These are phyloP conservation scores for Phytophthora nicotianae DNA, from an alignment of 352 stramenopile genomes.

Conservation along the genomic window DNA sequence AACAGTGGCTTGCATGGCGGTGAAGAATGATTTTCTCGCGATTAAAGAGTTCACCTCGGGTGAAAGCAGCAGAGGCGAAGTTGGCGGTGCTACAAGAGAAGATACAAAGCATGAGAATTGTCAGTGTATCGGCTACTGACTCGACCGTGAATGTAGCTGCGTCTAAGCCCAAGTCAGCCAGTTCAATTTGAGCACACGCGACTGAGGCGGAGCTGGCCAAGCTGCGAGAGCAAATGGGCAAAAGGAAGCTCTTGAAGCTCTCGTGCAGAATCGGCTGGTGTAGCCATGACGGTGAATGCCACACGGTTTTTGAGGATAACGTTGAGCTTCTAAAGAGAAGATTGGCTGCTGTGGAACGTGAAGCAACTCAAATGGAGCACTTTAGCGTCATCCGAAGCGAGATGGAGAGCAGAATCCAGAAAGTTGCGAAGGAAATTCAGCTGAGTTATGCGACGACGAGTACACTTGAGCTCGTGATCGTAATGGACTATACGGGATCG, in stretches of 20 bases:
- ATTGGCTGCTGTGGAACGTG: constrained; percentile 13
- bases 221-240: constrained; percentile 1
- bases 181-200: constrained; percentile 11
- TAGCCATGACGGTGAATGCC: constrained; percentile 8
- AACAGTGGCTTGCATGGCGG: background rate
- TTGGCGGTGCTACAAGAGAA: constrained; percentile 11
- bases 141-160: background rate
- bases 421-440: constrained; percentile 11
- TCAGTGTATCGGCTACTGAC: background rate
- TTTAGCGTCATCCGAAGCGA: constrained; percentile 26
- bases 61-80: constrained; percentile 7
- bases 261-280: constrained; percentile 23
- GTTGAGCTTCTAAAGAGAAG: constrained; percentile 3
- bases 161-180: constrained; percentile 1
- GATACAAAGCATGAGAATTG: constrained; percentile 10
- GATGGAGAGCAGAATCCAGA: constrained; percentile 24
- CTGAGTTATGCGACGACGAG: constrained; percentile 23
- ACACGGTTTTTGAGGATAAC: background rate
- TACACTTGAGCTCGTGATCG: constrained; percentile 46
- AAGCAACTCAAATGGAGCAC: constrained; percentile 16
- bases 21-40: constrained; percentile 7
- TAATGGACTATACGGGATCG: constrained; percentile 53
- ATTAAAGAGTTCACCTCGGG: constrained; percentile 12
- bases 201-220: constrained; percentile 12
- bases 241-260: constrained; percentile 15